Evolutionary conservation across 352 stramenopile genomes (phyloP).

Genomic region (Pythium pyrilobum): DNA sequence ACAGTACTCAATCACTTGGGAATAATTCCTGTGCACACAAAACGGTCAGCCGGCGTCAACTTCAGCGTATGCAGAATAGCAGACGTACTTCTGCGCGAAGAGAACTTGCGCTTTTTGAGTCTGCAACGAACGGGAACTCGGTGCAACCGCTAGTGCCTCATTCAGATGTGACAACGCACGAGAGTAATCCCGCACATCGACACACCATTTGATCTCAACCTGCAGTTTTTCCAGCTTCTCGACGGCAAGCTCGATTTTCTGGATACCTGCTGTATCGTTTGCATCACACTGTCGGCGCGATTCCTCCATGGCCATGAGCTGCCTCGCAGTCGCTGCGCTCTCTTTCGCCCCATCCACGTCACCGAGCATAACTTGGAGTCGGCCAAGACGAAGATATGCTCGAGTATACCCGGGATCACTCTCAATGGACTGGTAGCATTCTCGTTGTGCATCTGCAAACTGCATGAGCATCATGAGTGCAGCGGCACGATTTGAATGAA

Average conservation of each 20-base stretch:
- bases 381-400: constrained; percentile 60
- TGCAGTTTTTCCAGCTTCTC: constrained; percentile 39
- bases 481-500: constrained; percentile 74
- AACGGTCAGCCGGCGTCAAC: background rate
- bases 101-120: constrained; percentile 58
- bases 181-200: constrained; percentile 39
- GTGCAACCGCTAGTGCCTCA: constrained; percentile 46
- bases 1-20: constrained; percentile 45
- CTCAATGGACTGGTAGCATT: constrained; percentile 60
- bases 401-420: constrained; percentile 62
- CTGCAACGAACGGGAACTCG: constrained; percentile 47
- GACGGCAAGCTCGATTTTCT: constrained; percentile 53
- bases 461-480: constrained; percentile 79
- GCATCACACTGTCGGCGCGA: constrained; percentile 19
- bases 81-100: constrained; percentile 59
- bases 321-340: constrained; percentile 39
- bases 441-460: constrained; percentile 59
- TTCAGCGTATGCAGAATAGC: background rate
- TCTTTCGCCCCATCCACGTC: constrained; percentile 48
- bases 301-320: constrained; percentile 29
- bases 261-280: constrained; percentile 34
- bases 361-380: constrained; percentile 67
- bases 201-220: constrained; percentile 54
- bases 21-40: constrained; percentile 36
- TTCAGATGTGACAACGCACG: constrained; percentile 42